These are phyloP conservation scores for Closterium sp. DNA, from an alignment of 139 green algal genomes.

Conservation along the genomic window DNA sequence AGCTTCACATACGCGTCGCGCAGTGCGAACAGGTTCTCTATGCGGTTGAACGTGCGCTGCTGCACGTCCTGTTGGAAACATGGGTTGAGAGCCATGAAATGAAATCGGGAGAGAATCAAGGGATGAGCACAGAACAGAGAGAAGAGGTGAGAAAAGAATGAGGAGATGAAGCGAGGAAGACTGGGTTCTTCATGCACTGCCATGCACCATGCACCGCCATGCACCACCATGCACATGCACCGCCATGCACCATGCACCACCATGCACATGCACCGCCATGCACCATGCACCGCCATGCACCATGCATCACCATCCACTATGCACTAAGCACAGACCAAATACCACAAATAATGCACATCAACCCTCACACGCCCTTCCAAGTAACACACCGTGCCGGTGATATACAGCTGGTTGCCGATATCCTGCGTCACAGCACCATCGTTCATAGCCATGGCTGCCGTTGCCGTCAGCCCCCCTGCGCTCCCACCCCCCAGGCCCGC, in stretches of 20 bases:
- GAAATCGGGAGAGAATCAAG: too few species aligned
- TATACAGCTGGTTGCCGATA: background rate
- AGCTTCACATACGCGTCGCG: conserved; percentile 5
- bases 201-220: background rate
- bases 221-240: too few species aligned
- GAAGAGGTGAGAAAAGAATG: background rate
- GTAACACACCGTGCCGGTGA: background rate
- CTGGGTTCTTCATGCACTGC: background rate
- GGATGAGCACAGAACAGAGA: background rate
- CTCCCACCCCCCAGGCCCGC: too few species aligned
- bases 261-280: too few species aligned
- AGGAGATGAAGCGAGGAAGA: background rate
- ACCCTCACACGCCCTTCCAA: too few species aligned
- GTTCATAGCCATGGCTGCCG: background rate
- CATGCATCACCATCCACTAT: background rate
- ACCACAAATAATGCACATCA: too few species aligned
- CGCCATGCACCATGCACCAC: too few species aligned
- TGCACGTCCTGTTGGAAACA: background rate
- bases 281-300: background rate
- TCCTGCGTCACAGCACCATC: background rate
- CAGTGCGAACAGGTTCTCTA: background rate
- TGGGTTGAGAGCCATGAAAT: too few species aligned
- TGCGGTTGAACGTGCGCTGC: background rate
- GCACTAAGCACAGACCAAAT: too few species aligned
- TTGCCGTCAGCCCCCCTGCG: background rate